phyloP scores from a whole-genome alignment of 208 protist genomes.

The Trichomonas tenax region DNA sequence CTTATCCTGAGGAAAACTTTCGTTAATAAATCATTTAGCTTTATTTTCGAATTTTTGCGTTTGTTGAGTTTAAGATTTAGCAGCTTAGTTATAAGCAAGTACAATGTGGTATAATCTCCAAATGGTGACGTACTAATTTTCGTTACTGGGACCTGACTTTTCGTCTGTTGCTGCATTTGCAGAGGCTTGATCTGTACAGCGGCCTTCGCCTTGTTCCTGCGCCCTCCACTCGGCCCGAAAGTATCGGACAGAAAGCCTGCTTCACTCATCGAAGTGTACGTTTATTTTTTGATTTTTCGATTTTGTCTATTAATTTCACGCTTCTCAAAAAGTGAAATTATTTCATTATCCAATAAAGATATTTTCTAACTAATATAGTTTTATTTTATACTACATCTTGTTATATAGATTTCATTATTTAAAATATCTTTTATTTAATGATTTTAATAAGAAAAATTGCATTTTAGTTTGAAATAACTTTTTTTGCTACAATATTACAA shows the following conservation, averaged over 20 bases:
- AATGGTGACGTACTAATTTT: neutral
- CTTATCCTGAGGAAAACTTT: neutral
- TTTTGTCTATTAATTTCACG: too few species aligned
- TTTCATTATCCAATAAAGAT: too few species aligned
- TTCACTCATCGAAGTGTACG: neutral
- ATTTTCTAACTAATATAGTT: too few species aligned
- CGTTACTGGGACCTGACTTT: neutral
- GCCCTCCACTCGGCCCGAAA: neutral
- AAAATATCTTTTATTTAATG: too few species aligned
- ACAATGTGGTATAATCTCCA: neutral
- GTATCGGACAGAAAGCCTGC: neutral
- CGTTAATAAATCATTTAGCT: neutral
- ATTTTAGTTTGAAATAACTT: too few species aligned
- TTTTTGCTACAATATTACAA: too few species aligned
- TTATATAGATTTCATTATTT: too few species aligned
- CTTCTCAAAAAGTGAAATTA: too few species aligned
- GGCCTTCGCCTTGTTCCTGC: neutral
- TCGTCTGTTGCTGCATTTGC: neutral
- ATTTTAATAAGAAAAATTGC: too few species aligned
- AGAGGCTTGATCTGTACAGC: neutral
- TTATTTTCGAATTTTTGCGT: neutral
- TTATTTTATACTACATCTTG: too few species aligned
- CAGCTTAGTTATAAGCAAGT: neutral
- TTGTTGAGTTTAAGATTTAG: neutral
- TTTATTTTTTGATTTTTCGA: neutral